Evolutionary conservation across 768 basidiomycete genomes (phyloP), one percentile per base, ranked within the genome.

Genomic region (Dictyophora rubrovolvata): DNA sequence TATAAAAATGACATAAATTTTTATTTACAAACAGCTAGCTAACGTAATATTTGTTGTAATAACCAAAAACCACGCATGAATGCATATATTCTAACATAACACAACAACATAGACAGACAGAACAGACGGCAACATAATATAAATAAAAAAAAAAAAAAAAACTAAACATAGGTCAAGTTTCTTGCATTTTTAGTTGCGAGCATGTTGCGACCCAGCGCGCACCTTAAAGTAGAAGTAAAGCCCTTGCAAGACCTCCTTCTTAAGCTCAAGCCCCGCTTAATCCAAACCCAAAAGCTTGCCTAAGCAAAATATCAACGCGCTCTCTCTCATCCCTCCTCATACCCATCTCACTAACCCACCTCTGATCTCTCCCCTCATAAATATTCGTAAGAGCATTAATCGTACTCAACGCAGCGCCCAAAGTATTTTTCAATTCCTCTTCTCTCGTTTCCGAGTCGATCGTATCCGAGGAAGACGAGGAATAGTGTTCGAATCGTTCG

Each of bases 321-420:
- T 86, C 84, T 14, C 86, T 74, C 58, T 91, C 89, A 28, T 84
- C 82, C 52, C 75, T 73, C 59, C 87, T 75, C 59, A 79, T 74
- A 22, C 75, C 69, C 78, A 89, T 83, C 71, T 88, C 87, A 16
- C 87, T 84, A 42, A 75, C 70, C 82, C 86, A 87, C 47, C 87
- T 74, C 52, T 77, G 75, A 66, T 86, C 86, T 17, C 87, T 73
- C 62, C 84, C 77, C 20, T 84, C 84, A 56, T 87, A 89, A 35
- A 90, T 82, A 35, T 72, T 69, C 35, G 82, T 78, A 55, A 91
- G 72, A 17, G 78, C 74, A 23, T 79, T 77, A 21, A 89, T 75
- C 63, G 86, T 87, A 1, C 80, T 82, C 53, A 89, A 63, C 1
- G 87, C 82, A 1, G 83, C 78, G 62, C 84, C 84, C 49, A 90